phyloP scores from a whole-genome alignment of 1,284 basidiomycete genomes.

The Leccinum ponderosum region DNA sequence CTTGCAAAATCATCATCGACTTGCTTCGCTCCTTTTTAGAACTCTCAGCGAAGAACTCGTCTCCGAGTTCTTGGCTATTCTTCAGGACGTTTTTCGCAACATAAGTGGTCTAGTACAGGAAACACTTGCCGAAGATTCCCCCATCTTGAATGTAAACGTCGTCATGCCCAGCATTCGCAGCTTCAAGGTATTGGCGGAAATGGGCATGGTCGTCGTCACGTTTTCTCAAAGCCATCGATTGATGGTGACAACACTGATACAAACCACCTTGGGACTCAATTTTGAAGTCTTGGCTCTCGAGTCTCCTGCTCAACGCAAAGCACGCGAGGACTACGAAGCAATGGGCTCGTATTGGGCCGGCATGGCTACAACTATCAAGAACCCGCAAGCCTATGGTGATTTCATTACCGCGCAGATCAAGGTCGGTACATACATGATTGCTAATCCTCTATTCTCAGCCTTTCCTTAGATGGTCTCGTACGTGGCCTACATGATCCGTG shows the following conservation, averaged over 20 bases:
- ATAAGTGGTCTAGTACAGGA: constrained; percentile 77
- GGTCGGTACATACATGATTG: constrained; percentile 41
- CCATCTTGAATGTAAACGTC: constrained; percentile 47
- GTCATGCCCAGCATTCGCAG: constrained; percentile 77
- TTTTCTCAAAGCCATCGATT: constrained; percentile 84
- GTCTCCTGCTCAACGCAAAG: constrained; percentile 85
- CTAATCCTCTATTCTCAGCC: constrained; percentile 4
- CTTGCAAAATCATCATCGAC: constrained; percentile 94
- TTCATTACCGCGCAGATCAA: constrained; percentile 94
- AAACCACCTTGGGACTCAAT: constrained; percentile 73
- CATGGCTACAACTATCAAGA: constrained; percentile 77
- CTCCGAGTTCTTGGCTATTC: constrained; percentile 78
- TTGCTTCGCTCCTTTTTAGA: constrained; percentile 69
- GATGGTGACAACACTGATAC: constrained; percentile 69
- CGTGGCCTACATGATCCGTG: constrained; percentile 88
- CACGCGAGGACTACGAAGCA: constrained; percentile 78
- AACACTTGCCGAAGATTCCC: constrained; percentile 69
- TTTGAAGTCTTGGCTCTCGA: constrained; percentile 79
- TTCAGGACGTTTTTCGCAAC: constrained; percentile 77
- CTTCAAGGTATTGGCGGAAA: constrained; percentile 95
- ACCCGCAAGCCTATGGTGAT: constrained; percentile 81
- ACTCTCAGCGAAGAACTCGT: constrained; percentile 79
- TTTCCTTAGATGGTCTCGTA: constrained; percentile 82
- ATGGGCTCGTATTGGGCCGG: constrained; percentile 83
- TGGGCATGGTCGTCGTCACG: constrained; percentile 91